Evolutionary conservation across 805 yeast species (phyloP), one percentile per base, ranked within the genome.

Genomic region (Torulaspora delbrueckii): DNA sequence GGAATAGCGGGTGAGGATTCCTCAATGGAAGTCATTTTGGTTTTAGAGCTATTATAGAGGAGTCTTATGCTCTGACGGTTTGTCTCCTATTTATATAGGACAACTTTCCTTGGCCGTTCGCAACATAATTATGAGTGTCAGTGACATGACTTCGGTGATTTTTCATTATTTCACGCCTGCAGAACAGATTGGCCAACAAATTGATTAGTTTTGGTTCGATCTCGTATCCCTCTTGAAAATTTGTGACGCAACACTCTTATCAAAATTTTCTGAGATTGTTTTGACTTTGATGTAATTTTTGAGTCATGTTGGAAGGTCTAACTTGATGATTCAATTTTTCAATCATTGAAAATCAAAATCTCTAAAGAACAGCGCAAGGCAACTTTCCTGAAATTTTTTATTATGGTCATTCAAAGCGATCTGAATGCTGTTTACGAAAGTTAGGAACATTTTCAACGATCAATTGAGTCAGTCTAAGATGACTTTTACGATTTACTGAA

Each of bases 241-340:
- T 26, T 8, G 13, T 12, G 30, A 26, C n/a, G 30, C 30, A 26
- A 26, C 12, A 9, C 13, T 9, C n/a, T 26, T n/a, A 8, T 31
- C 34, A 31, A 2, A 31, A 4, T 13, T 5, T 31, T 14, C 27
- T 8, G 31, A 18, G 32, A 5, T 26, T 13, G 8, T 25, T 13
- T 37, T 37, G 22, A 13, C 30, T 16, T n/a, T 19, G 23, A 6
- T 19, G 12, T 3, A 8, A n/a, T 6, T 22, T 18, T n/a, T 40
- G 37, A 32, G 37, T 32, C 37, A 32, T 40, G 43, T 40, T 32
- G 26, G 24, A 12, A 8, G 22, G 36, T 39, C 22, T 39, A 39
- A 31, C 10, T 30, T 4, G 32, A 31, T 30, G 42, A 28, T 18
- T 37, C 22, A 8, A 39, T 22, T 39, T 30, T 39, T 36, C 19